Conservation (phyloP, 2,329 filamentous ascomycete genomes). For the Botrytis cinerea region DNA sequence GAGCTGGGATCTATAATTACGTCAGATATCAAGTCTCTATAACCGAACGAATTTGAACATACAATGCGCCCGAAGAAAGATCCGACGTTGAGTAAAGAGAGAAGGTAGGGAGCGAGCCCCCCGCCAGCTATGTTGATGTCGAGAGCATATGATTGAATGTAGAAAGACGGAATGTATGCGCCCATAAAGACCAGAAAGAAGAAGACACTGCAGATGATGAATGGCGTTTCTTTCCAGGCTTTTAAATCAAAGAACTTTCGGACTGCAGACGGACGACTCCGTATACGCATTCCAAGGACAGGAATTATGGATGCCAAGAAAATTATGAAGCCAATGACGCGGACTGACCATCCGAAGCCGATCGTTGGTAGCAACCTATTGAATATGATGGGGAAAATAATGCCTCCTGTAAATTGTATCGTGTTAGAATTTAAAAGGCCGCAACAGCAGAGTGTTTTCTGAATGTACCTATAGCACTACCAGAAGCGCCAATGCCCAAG, state of each 20-base stretch:
- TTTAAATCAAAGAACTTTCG: slow-evolving; percentile 13
- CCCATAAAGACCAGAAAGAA: slow-evolving; percentile 15
- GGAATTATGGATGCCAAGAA: slow-evolving; percentile 1
- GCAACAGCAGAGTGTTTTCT: background rate
- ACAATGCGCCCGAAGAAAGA: slow-evolving; percentile 28
- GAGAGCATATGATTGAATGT: slow-evolving; percentile 1
- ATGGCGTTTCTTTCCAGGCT: slow-evolving; percentile 18
- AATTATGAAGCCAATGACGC: slow-evolving; percentile 49
- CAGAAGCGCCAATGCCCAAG: slow-evolving; percentile 43
- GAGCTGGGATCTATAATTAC: no score
- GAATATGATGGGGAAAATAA: slow-evolving; percentile 50
- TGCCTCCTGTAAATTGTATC: slow-evolving; percentile 31
- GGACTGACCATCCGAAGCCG: slow-evolving; percentile 50
- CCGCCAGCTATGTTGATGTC: background rate
- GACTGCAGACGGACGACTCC: slow-evolving; percentile 2
- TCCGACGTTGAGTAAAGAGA: slow-evolving; percentile 27
- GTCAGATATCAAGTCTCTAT: slow-evolving; percentile 49
- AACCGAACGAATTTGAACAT: background rate
- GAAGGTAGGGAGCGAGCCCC: slow-evolving; percentile 23
- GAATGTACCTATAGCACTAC: slow-evolving; percentile 42
- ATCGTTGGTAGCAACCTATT: slow-evolving; percentile 45
- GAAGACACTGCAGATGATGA: slow-evolving; percentile 1
- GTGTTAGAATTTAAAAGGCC: background rate
- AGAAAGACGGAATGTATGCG: slow-evolving; percentile 21
- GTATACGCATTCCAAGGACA: slow-evolving; percentile 1